These are phyloP conservation scores for Veloporphyrellus conicus DNA, from an alignment of 1,284 basidiomycete species.

Conservation along the genomic window DNA sequence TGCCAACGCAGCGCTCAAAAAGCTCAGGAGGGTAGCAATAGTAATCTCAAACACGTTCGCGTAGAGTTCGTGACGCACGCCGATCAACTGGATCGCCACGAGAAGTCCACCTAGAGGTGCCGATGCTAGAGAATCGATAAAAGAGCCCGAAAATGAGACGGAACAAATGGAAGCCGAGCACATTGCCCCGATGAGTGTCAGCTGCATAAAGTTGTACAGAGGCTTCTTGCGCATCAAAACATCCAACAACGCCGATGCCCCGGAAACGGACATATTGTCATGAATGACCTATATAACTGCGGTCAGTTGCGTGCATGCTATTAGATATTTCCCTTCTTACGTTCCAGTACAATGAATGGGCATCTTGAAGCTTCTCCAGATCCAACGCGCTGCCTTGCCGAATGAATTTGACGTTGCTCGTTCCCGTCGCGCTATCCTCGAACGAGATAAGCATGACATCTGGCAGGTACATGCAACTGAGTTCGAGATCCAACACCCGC, in stretches of 20 bases:
- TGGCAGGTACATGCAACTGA: slow-evolving; percentile 84
- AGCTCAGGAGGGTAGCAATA: slow-evolving; percentile 75
- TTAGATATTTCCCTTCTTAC: slow-evolving; percentile 35
- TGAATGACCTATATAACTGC: slow-evolving; percentile 63
- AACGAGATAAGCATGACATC: slow-evolving; percentile 81
- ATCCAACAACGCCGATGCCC: slow-evolving; percentile 73
- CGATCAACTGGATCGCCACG: slow-evolving; percentile 70
- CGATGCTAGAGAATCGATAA: slow-evolving; percentile 73
- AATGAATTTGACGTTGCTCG: slow-evolving; percentile 82
- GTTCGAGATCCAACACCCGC: slow-evolving; percentile 77
- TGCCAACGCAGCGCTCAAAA: slow-evolving; percentile 74
- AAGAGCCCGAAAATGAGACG: slow-evolving; percentile 69
- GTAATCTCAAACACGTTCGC: slow-evolving; percentile 86
- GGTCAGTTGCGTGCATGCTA: slow-evolving; percentile 1
- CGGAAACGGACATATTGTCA: slow-evolving; percentile 78
- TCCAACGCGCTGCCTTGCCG: slow-evolving; percentile 73
- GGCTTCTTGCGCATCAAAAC: slow-evolving; percentile 68
- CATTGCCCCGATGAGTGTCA: slow-evolving; percentile 74
- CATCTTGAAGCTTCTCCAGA: slow-evolving; percentile 73
- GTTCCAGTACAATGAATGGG: slow-evolving; percentile 80
- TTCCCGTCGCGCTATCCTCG: slow-evolving; percentile 79
- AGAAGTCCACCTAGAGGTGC: slow-evolving; percentile 82
- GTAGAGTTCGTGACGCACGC: slow-evolving; percentile 77
- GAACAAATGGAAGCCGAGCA: slow-evolving; percentile 79
- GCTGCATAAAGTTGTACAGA: slow-evolving; percentile 62